Evolutionary conservation across 371 early-diverging fungal genomes (phyloP).

Genomic region (Batkoa obscura): DNA sequence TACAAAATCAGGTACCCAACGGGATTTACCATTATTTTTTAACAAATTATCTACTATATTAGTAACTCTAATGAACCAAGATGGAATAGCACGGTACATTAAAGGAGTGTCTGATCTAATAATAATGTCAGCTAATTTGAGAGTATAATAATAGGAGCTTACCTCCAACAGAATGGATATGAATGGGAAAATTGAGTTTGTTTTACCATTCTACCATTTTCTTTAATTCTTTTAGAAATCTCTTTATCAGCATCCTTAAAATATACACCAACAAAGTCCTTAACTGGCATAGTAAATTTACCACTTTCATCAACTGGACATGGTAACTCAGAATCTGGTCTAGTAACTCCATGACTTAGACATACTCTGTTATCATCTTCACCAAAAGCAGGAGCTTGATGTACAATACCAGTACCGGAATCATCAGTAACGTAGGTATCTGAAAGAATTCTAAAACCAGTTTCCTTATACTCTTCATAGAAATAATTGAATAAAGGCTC

Average conservation of each 20-base stretch:
- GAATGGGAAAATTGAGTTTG: slow-evolving; percentile 79
- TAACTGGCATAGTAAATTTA: slow-evolving; percentile 60
- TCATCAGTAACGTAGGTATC: slow-evolving; percentile 93
- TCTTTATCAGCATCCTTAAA: slow-evolving; percentile 97
- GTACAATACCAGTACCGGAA: slow-evolving; percentile 99
- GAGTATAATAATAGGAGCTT: too few relatives aligned
- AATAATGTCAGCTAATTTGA: too few relatives aligned
- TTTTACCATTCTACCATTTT: slow-evolving; percentile 61
- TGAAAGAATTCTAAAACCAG: slow-evolving; percentile 72
- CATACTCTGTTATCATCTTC: slow-evolving; percentile 99
- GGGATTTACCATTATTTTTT: slow-evolving; percentile 74
- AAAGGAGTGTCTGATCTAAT: slow-evolving; percentile 88
- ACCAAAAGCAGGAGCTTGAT: slow-evolving; percentile 99
- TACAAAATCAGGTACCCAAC: slow-evolving; percentile 97
- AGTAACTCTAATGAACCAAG: slow-evolving; percentile 97
- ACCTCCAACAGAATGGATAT: slow-evolving; percentile 88
- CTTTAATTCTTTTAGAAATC: slow-evolving; percentile 84
- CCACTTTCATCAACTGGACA: slow-evolving; percentile 96
- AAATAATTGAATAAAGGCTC: slow-evolving; percentile 87
- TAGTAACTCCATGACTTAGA: slow-evolving; percentile 61
- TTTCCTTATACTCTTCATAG: slow-evolving; percentile 38
- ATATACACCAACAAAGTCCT: slow-evolving; percentile 77
- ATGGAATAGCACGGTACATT: slow-evolving; percentile 95
- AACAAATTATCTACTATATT: slow-evolving; percentile 72
- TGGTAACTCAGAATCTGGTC: slow-evolving; percentile 71